phyloP scores from a whole-genome alignment of 305 asterid genomes.

The Fraxinus dipetala region DNA sequence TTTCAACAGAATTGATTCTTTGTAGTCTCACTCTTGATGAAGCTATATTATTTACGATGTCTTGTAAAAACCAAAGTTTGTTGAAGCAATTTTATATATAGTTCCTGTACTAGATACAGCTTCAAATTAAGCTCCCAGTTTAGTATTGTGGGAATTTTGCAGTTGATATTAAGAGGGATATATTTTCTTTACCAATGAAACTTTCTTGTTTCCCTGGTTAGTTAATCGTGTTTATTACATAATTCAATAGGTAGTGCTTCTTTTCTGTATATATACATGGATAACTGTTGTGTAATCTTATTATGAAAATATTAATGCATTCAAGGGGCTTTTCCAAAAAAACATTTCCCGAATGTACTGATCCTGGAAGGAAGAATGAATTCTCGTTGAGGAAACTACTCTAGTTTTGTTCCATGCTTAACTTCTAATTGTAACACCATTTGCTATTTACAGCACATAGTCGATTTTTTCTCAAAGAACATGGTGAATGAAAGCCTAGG shows the following conservation, averaged over 20 bases:
- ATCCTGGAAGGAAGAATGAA: background rate
- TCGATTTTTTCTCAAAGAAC: slow-evolving; percentile 63
- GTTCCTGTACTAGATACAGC: background rate
- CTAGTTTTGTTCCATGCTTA: background rate
- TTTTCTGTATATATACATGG: background rate
- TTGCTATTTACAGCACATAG: slow-evolving; percentile 58
- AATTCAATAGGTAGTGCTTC: background rate
- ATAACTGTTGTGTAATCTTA: background rate
- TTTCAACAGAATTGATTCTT: background rate
- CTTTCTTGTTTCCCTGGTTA: background rate
- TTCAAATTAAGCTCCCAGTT: background rate
- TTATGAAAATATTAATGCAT: background rate
- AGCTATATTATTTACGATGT: background rate
- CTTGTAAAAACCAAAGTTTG: background rate
- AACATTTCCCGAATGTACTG: background rate
- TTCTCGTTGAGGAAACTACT: background rate
- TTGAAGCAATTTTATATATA: background rate
- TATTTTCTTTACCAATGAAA: background rate
- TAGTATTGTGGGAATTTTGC: background rate
- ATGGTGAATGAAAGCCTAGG: slow-evolving; percentile 85
- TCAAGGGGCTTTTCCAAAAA: background rate
- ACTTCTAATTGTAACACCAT: slow-evolving; percentile 8
- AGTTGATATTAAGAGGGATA: background rate
- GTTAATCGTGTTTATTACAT: background rate
- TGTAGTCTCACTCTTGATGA: background rate